A percentile compares a stretch with the other conserved stretches of the same genome.
These are phyloP conservation scores for Daldinia sp. DNA, from an alignment of 2,329 filamentous ascomycete genomes.

Conservation along the genomic window DNA sequence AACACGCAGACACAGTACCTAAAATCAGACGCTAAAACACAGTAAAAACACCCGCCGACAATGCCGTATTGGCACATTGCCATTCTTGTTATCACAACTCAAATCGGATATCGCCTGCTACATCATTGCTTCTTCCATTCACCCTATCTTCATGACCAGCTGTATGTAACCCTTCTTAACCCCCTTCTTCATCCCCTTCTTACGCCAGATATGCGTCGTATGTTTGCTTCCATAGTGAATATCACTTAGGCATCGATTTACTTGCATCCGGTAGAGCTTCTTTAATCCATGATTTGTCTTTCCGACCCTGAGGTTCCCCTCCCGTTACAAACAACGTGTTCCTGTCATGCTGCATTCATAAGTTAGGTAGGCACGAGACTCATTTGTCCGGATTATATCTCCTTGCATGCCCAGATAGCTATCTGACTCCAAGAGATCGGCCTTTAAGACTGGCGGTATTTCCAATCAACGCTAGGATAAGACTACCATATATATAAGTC, in stretches of 20 bases:
- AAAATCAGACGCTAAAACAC: neutral
- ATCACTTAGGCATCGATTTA: conserved; percentile 33
- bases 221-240: conserved; percentile 19
- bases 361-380: conserved; percentile 9
- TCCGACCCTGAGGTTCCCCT: conserved; percentile 21
- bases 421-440: conserved; percentile 1
- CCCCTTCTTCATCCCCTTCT: neutral
- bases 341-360: conserved; percentile 16
- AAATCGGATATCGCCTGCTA: neutral
- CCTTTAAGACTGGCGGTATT: conserved; percentile 1
- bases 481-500: conserved; percentile 17
- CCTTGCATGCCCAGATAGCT: conserved; percentile 21
- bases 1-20: neutral
- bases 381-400: conserved; percentile 25
- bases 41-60: neutral
- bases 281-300: conserved; percentile 28
- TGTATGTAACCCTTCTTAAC: conserved; percentile 5
- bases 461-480: conserved; percentile 9
- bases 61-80: conserved; percentile 5
- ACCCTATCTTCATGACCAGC: conserved; percentile 13
- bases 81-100: neutral
- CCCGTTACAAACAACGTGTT: conserved; percentile 24
- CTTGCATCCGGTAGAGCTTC: conserved; percentile 22
- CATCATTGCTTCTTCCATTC: conserved; percentile 16
- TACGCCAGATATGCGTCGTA: conserved; percentile 6